These are phyloP conservation scores for Rhodotorula paludigena DNA, from an alignment of 768 basidiomycete genomes.

Conservation along the genomic window DNA sequence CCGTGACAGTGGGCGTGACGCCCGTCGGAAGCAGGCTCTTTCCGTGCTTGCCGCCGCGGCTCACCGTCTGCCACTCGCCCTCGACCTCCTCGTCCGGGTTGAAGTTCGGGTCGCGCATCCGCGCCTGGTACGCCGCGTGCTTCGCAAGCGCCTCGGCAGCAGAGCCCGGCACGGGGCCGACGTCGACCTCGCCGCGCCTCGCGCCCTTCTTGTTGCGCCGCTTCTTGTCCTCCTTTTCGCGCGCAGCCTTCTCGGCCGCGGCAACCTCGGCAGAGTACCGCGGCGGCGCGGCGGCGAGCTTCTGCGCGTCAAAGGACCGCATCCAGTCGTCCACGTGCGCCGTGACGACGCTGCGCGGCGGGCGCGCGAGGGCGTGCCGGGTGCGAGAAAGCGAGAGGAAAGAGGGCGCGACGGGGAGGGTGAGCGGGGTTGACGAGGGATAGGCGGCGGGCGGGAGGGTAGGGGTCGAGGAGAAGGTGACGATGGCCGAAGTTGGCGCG, in stretches of 20 bases:
- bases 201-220: conserved; percentile 1
- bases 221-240: conserved; percentile 9
- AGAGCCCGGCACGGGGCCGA: conserved; percentile 18
- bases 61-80: conserved; percentile 31
- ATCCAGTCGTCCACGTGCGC: conserved; percentile 37
- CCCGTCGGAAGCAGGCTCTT: conserved; percentile 27
- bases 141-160: conserved; percentile 29
- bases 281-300: conserved; percentile 6
- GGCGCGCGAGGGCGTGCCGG: conserved; percentile 8
- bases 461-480: conserved; percentile 22
- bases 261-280: conserved; percentile 2
- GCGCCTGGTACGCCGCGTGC: conserved; percentile 13
- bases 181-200: not conserved
- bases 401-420: not conserved
- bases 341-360: conserved; percentile 6
- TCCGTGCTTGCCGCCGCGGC: conserved; percentile 32
- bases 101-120: not conserved
- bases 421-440: not conserved
- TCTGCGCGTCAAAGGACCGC: conserved; percentile 18
- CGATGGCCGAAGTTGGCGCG: conserved; percentile 15
- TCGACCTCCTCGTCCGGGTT: conserved; percentile 34
- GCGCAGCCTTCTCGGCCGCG: not conserved
- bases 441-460: conserved; percentile 20
- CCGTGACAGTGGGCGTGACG: conserved; percentile 10
- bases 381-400: conserved; percentile 16